These are phyloP conservation scores for Calendula officinalis DNA, from an alignment of 129 eudicot genomes.

Conservation along the genomic window DNA sequence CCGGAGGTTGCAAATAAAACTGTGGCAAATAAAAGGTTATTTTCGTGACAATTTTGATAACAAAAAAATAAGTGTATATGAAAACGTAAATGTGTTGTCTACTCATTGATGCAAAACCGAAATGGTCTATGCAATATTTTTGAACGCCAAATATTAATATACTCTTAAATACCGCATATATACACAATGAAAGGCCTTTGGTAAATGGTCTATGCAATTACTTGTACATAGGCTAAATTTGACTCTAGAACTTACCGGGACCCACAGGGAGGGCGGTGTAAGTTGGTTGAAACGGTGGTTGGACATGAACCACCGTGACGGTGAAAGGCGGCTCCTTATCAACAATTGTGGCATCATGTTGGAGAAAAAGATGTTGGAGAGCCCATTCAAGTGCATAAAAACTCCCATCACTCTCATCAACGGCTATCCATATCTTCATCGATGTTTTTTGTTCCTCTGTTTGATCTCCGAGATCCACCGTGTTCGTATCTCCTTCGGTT, in stretches of 20 bases:
- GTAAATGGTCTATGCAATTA: too few relatives aligned
- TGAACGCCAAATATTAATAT: too few relatives aligned
- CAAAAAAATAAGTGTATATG: not conserved
- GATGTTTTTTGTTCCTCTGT: conserved; percentile 11
- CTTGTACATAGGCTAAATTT: too few relatives aligned
- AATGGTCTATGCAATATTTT: too few relatives aligned
- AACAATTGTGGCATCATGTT: not conserved
- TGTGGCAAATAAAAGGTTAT: conserved; percentile 3
- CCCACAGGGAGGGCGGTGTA: conserved; percentile 37
- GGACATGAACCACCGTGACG: conserved; percentile 40
- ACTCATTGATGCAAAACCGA: not conserved
- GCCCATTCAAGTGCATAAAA: conserved; percentile 42
- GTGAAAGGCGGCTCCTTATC: conserved; percentile 18
- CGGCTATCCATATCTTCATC: conserved; percentile 37
- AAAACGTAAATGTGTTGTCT: not conserved
- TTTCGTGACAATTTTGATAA: not conserved
- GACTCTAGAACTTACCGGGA: conserved; percentile 20
- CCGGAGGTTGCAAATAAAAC: conserved; percentile 49
- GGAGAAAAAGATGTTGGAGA: conserved; percentile 25
- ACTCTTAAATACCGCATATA: too few relatives aligned
- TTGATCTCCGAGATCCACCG: not conserved
- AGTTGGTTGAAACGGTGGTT: conserved; percentile 35
- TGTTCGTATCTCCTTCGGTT: conserved; percentile 10
- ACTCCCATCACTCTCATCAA: conserved; percentile 37
- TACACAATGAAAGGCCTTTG: too few relatives aligned